phyloP scores from a whole-genome alignment of 2,329 filamentous ascomycete species.

The Colletotrichum chrysophilum region DNA sequence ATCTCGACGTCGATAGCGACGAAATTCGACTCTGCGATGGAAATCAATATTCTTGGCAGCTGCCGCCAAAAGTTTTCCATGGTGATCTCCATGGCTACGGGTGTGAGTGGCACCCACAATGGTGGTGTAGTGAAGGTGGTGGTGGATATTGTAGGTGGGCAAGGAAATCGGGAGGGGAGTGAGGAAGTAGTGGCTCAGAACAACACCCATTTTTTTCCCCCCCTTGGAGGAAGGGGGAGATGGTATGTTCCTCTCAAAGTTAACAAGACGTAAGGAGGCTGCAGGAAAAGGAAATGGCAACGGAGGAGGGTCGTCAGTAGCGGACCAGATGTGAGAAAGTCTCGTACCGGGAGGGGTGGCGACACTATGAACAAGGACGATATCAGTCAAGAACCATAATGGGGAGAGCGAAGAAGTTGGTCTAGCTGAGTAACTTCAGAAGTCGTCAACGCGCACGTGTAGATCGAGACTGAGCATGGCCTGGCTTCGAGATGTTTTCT shows the following conservation, averaged over 20 bases:
- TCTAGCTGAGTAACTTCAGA: not conserved
- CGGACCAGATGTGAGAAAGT: not conserved
- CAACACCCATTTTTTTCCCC: not conserved
- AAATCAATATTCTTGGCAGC: conserved; percentile 33
- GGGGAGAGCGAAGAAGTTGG: not conserved
- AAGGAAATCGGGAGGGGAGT: not conserved
- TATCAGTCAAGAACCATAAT: not conserved
- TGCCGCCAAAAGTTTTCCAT: conserved; percentile 22
- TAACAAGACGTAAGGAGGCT: not conserved
- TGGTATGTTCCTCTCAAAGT: not conserved
- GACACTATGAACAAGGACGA: not conserved
- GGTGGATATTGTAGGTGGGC: not conserved
- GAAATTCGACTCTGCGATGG: conserved; percentile 33
- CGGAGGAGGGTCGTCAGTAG: not conserved
- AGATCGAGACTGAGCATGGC: not conserved
- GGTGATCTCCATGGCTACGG: conserved; percentile 21
- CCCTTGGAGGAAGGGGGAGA: not conserved
- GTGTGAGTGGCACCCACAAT: not conserved
- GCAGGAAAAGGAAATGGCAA: not conserved
- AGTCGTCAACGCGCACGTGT: not conserved
- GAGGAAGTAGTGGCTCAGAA: not conserved
- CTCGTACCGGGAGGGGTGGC: not conserved
- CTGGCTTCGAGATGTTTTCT: not conserved
- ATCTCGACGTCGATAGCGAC: conserved; percentile 43
- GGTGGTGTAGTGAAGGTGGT: not conserved